Base-by-base conservation (phyloP, 331 rosid genomes). In the Prunus yedoensis region DNA sequence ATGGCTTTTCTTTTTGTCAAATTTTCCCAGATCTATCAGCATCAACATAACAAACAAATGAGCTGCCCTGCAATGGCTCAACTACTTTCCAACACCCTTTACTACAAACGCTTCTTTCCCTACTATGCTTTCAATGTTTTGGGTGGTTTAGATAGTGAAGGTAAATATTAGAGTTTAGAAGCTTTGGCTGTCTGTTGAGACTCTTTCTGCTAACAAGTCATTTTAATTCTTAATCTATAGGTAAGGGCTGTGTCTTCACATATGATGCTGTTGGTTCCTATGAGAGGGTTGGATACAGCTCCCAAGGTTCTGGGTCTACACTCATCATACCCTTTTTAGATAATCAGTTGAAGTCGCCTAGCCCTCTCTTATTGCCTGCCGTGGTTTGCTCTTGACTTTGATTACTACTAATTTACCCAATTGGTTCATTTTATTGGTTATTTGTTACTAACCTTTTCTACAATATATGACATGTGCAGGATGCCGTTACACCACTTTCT, bases 21-120 rank as follows among this genome's bases (percentile, higher is more conserved):
- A 47, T 2, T 56, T 49, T 70, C 21, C 75, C 91, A 93, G 98
- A 88, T 82, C 66, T 93, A 93, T 82, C 98, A 91, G 78, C 98
- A 93, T 81, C 98, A 93, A 58, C 98, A 93, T 83, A 93, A 93
- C 91, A 93, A 93, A 70, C 97, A 93, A 85, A 93, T 93, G 98
- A 93, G 98, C 85, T 93, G 97, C 90, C 97, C 97, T 73, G 98
- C 92, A 12, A 91, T 93, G 98, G 98, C 85, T 68, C 98, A 93
- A 74, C 75, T 93, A 69, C 96, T 93, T 74, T 93, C 98, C 7
- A 93, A 93, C 83, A 93, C 98, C 8, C 96, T 93, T 38, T 91
- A 93, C 79, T 93, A 84, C 87, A 93, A 93, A 69, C 96, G 98
- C 32, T 93, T 93, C 88, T 93, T 93, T 76, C 98, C 98, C 43